Evolutionary conservation across 169 alveolate species (phyloP), one percentile per base, ranked within the genome.

Genomic region (Babesia ovata): DNA sequence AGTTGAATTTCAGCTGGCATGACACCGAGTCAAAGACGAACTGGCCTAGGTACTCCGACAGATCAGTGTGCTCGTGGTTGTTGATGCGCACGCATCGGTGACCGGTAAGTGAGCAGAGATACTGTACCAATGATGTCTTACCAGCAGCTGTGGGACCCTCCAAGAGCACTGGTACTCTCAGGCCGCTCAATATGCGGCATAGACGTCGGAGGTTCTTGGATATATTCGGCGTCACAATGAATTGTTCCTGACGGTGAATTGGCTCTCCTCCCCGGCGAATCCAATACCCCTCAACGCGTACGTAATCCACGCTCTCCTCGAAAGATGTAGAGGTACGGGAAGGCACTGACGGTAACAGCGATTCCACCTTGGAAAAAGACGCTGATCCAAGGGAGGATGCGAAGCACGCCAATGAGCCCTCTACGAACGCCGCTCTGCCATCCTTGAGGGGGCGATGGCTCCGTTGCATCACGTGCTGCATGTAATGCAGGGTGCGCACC

Each of bases 111-210:
- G 88, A 92, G 0, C 99, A 97, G 57, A 98, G 86, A 90, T 95
- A 98, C 56, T 95, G 91, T 13, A 98, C 98, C 67, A 98, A 83
- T 12, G 99, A 94, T 14, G 99, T 98, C 85, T 98, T 98, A 21
- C 99, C 99, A 6, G 99, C 97, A 12, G 99, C 96, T 19, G 99
- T 98, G 3, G 99, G 99, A 1, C 99, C 99, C 85, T 98, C 99
- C 70, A 98, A 92, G 69, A 98, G 92, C 22, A 98, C 93, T 8
- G 99, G 99, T 52, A 97, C 96, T 36, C 97, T 91, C 53, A 97
- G 89, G 4, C 99, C 98, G 70, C 96, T 92, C 72, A 95, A 75
- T 57, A 97, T 92, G 57, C 98, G 92, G 39, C 97, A 95, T 29
- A 98, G 74, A 42, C 94, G 92, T 71, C 85, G 92, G 48, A 97